phyloP scores from a whole-genome alignment of 139 green algal species.

The Nannochloris sp. region DNA sequence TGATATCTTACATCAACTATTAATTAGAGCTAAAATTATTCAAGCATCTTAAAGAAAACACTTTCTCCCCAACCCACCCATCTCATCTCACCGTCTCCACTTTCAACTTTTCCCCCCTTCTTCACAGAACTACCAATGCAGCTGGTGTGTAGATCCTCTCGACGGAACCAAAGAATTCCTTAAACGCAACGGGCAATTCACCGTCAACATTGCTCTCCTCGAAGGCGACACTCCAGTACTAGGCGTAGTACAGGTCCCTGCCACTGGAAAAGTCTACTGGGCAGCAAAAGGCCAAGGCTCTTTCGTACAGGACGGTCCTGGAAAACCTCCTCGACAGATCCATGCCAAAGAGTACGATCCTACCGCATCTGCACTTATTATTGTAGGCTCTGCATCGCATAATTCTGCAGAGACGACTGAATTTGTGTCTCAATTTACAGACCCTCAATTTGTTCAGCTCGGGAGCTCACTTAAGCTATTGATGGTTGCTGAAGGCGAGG shows the following conservation, averaged over 20 bases:
- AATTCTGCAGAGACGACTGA: conserved; percentile 51
- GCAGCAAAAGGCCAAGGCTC: conserved; percentile 66
- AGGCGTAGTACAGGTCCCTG: conserved; percentile 76
- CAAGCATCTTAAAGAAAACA: background rate
- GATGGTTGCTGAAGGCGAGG: conserved; percentile 70
- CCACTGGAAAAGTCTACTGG: conserved; percentile 49
- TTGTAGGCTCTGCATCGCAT: conserved; percentile 59
- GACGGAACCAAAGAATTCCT: conserved; percentile 92
- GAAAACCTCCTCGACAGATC: conserved; percentile 13
- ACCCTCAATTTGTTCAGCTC: conserved; percentile 57
- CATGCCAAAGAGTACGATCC: conserved; percentile 32
- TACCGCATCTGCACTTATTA: conserved; percentile 29
- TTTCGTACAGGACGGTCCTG: conserved; percentile 35
- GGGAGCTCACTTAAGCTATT: conserved; percentile 80
- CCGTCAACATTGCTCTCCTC: conserved; percentile 81
- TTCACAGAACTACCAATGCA: conserved; percentile 30
- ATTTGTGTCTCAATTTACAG: conserved; percentile 58
- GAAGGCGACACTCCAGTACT: conserved; percentile 48
- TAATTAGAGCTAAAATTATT: background rate
- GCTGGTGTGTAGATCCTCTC: conserved; percentile 78
- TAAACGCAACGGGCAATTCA: conserved; percentile 85
- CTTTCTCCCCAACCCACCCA: no score
- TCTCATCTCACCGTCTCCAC: background rate
- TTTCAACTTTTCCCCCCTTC: background rate
- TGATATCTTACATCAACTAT: background rate